Percentiles rank a stretch among this genome's conserved stretches.
These are phyloP conservation scores for Coriaria nepalensis DNA, from an alignment of 306 rosid genomes.

Conservation along the genomic window DNA sequence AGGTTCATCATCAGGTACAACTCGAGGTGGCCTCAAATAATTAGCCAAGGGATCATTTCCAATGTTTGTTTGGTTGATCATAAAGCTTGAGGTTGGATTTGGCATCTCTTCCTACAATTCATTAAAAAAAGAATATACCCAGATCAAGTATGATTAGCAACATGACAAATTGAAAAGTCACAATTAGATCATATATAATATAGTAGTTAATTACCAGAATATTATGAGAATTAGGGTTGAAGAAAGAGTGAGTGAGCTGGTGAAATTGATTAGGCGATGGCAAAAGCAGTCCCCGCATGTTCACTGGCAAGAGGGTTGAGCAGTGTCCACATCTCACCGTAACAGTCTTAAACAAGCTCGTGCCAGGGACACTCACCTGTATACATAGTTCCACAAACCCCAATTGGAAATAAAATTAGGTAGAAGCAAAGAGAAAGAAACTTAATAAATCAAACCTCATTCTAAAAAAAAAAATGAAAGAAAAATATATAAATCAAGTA, in stretches of 20 bases:
- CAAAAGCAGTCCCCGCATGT: slow-evolving; percentile 77
- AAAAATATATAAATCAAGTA: not conserved
- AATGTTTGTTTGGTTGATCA: slow-evolving; percentile 34
- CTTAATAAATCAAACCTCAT: not conserved
- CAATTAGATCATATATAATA: not conserved
- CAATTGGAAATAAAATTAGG: not conserved
- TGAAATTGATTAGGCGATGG: slow-evolving; percentile 81
- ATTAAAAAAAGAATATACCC: not conserved
- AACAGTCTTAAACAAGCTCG: slow-evolving; percentile 88
- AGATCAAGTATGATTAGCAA: not conserved
- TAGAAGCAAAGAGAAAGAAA: too few relatives aligned
- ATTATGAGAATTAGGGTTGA: slow-evolving; percentile 54
- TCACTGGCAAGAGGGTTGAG: slow-evolving; percentile 84
- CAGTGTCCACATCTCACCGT: slow-evolving; percentile 98
- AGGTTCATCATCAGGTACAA: slow-evolving; percentile 32
- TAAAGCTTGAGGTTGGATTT: slow-evolving; percentile 46
- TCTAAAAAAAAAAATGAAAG: not conserved
- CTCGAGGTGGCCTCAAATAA: slow-evolving; percentile 45
- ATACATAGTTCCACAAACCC: not conserved
- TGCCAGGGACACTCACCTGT: slow-evolving; percentile 87
- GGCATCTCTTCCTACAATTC: slow-evolving; percentile 60
- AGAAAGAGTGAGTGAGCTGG: slow-evolving; percentile 64
- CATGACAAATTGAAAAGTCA: not conserved
- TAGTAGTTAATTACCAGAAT: slow-evolving; percentile 32
- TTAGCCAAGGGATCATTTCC: slow-evolving; percentile 18